phyloP scores from a whole-genome alignment of 495 filamentous ascomycete species.

The Xylaria nigripes region DNA sequence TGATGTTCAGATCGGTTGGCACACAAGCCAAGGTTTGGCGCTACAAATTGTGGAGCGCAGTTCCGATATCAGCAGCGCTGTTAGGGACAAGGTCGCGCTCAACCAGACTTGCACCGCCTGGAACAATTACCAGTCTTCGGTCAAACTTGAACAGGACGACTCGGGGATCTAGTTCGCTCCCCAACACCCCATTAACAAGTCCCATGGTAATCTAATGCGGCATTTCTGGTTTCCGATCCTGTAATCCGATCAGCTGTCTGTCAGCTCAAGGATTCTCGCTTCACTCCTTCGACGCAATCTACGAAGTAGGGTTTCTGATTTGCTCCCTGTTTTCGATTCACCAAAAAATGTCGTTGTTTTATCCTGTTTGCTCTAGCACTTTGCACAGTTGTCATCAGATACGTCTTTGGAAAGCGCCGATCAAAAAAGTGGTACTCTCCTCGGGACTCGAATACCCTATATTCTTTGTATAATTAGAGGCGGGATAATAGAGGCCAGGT shows the following conservation, averaged over 20 bases:
- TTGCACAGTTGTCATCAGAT: too few relatives aligned
- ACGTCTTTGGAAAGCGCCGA: too few relatives aligned
- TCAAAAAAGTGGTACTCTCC: too few relatives aligned
- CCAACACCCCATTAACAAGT: not conserved
- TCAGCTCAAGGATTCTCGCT: not conserved
- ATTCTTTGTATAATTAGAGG: too few relatives aligned
- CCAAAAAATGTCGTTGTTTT: too few relatives aligned
- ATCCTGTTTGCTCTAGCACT: too few relatives aligned
- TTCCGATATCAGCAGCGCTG: conserved; percentile 26
- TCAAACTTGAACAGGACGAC: conserved; percentile 31
- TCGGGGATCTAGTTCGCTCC: conserved; percentile 33
- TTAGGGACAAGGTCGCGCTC: conserved; percentile 29
- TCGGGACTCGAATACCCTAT: too few relatives aligned
- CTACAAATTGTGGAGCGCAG: conserved; percentile 42
- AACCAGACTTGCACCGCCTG: conserved; percentile 34
- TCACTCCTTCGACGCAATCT: not conserved
- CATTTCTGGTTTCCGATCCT: not conserved
- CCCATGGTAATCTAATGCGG: not conserved
- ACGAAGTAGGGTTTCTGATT: not conserved
- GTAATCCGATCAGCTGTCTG: not conserved
- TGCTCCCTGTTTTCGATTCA: not conserved
- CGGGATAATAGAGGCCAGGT: too few relatives aligned
- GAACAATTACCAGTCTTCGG: conserved; percentile 29
- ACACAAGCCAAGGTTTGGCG: conserved; percentile 40
- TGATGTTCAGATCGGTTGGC: conserved; percentile 43